Base-by-base conservation (phyloP, 805 yeast genomes). In the Wickerhamia fluorescens region DNA sequence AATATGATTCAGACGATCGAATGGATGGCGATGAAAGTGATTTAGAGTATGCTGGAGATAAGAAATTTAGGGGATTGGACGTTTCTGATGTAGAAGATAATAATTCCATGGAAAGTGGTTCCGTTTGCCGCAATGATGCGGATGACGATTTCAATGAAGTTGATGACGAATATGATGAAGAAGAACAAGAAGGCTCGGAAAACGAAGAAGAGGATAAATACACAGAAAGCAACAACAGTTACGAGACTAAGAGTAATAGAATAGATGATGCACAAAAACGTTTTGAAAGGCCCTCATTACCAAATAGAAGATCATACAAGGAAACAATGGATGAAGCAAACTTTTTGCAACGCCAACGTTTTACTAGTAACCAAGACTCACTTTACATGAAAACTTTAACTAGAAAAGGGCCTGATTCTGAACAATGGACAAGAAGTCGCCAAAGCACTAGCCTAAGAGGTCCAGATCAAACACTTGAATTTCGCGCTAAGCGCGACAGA, bases 21-120 rank as follows among this genome's bases (percentile, higher is more conserved):
- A 28, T 28, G 29, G 37, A 33, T 10, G 44, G 35, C 11, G 44
- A 39, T 17, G 44, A 41, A n/a, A 49, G 53, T 23, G 57, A 50
- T 27, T 35, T 47, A 11, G 58, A 47, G 12, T 52, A 39, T 10
- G 36, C 29, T 5, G 45, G 31, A 8, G 32, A 33, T 7, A 41
- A 37, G 20, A 31, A 38, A 10, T 28, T 38, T 11, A 44, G 38
- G 5, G 45, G 37, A 2, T 46, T 45, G 12, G 55, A 50, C 26
- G 44, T 39, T 16, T 42, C 49, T 6, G 53, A 48, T 22, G 25
- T 35, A 19, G 44, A 40, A n/a, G 46, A 44, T 24, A 47, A 37
- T 4, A 29, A 47, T 10, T 43, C 49, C 9, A 38, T 45, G 42
- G 53, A 45, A 14, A 47, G 54, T 33, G 20, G 36, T 12, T 23